A percentile compares a stretch with the other conserved stretches of the same genome.
phyloP scores from a whole-genome alignment of 495 filamentous ascomycete genomes.

The Penicillium canariense region DNA sequence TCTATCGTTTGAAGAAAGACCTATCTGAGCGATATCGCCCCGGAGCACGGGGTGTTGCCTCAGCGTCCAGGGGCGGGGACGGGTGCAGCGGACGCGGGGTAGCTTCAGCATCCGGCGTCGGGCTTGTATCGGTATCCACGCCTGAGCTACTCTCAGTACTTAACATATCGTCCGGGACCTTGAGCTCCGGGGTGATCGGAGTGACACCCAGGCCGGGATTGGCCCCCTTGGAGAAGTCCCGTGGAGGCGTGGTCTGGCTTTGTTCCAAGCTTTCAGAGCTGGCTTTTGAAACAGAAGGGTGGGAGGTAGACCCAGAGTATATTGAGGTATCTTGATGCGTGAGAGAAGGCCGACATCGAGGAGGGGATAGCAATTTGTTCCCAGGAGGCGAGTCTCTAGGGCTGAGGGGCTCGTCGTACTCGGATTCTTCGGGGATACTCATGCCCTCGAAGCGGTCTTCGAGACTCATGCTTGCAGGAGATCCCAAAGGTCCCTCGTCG shows the following conservation, averaged over 20 bases:
- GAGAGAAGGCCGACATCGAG: slow-evolving; percentile 21
- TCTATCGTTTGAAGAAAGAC: slow-evolving; percentile 10
- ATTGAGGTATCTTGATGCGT: slow-evolving; percentile 26
- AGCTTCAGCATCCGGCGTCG: slow-evolving; percentile 36
- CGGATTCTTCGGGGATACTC: slow-evolving; percentile 41
- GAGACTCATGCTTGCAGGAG: slow-evolving; percentile 27
- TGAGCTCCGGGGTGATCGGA: slow-evolving; percentile 34
- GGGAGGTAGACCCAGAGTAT: slow-evolving; percentile 18
- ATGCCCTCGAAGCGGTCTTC: slow-evolving; percentile 39
- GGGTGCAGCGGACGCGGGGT: slow-evolving; percentile 41
- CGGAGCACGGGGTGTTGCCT: slow-evolving; percentile 67
- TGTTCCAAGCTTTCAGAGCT: slow-evolving; percentile 6
- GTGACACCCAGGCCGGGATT: not conserved
- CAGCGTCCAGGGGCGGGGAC: slow-evolving; percentile 47
- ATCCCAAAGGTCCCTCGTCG: slow-evolving; percentile 25
- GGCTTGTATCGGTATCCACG: slow-evolving; percentile 23
- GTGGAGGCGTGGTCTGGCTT: slow-evolving; percentile 39
- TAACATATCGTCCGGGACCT: slow-evolving; percentile 9
- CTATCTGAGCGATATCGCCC: slow-evolving; percentile 62
- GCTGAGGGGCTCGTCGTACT: slow-evolving; percentile 29
- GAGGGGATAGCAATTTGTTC: slow-evolving; percentile 15
- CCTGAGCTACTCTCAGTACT: slow-evolving; percentile 19
- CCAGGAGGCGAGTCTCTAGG: slow-evolving; percentile 22
- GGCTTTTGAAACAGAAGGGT: slow-evolving; percentile 1
- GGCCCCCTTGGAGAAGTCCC: slow-evolving; percentile 13